Evolutionary conservation across 768 basidiomycete species (phyloP).

Genomic region (Suillus americanus): DNA sequence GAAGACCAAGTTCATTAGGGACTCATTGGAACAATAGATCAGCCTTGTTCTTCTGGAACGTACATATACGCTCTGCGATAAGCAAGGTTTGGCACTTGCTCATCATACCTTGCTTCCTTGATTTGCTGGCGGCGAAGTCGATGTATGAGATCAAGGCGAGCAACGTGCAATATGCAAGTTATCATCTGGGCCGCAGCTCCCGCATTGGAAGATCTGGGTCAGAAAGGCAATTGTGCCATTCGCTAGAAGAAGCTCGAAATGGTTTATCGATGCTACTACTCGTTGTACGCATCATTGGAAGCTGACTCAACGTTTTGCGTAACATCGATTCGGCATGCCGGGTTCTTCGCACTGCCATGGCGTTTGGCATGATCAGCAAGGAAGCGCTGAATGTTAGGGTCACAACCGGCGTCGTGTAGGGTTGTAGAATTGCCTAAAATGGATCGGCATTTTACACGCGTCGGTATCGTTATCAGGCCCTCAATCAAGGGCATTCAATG

Average conservation of each 20-base stretch:
- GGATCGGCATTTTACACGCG: too few relatives aligned
- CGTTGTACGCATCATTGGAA: too few relatives aligned
- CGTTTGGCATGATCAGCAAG: not conserved
- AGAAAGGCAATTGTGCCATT: not conserved
- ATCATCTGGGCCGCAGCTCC: not conserved
- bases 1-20: not conserved
- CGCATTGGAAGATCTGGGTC: not conserved
- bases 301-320: not conserved
- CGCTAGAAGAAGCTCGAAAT: not conserved
- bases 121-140: not conserved
- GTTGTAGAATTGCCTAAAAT: not conserved
- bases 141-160: not conserved
- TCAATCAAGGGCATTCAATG: too few relatives aligned
- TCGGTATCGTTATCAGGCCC: too few relatives aligned
- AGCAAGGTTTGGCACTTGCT: not conserved
- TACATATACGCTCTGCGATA: not conserved
- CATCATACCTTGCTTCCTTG: not conserved
- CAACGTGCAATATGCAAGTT: not conserved
- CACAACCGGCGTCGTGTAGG: not conserved
- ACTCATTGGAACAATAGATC: not conserved
- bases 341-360: too few relatives aligned
- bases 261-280: conserved; percentile 1
- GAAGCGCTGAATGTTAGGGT: not conserved
- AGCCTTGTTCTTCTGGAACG: not conserved
- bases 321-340: not conserved